phyloP scores from a whole-genome alignment of 2,329 filamentous ascomycete genomes.

The Botryosphaeria agaves region DNA sequence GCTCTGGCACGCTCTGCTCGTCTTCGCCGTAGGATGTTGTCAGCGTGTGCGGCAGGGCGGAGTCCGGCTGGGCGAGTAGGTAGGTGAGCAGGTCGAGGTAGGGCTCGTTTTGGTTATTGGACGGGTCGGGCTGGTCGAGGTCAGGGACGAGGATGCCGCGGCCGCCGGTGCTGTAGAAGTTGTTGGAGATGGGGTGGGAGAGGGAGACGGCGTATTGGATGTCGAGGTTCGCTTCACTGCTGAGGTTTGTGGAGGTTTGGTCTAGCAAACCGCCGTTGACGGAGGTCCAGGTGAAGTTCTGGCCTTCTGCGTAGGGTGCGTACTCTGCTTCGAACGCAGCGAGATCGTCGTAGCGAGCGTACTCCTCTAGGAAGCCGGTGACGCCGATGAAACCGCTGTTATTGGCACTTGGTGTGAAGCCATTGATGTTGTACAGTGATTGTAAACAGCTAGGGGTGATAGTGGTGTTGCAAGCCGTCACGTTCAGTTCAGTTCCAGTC shows the following conservation, averaged over 20 bases:
- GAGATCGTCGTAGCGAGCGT: constrained; percentile 36
- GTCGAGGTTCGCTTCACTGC: constrained; percentile 45
- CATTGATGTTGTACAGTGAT: constrained; percentile 35
- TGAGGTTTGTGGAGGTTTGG: constrained; percentile 22
- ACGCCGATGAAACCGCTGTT: constrained; percentile 27
- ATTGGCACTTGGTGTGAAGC: constrained; percentile 28
- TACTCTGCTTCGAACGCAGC: constrained; percentile 37
- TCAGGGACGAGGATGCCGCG: constrained; percentile 34
- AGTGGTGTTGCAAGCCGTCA: constrained; percentile 29
- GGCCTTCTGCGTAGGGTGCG: constrained; percentile 30
- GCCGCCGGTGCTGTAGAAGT: constrained; percentile 43
- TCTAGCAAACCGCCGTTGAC: constrained; percentile 38
- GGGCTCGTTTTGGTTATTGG: constrained; percentile 45
- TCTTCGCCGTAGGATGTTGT: constrained; percentile 50
- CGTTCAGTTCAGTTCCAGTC: constrained; percentile 5
- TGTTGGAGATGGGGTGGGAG: constrained; percentile 35
- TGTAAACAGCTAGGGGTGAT: constrained; percentile 37
- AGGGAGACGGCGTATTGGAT: constrained; percentile 42
- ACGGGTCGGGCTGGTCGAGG: constrained; percentile 21
- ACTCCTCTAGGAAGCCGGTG: constrained; percentile 29
- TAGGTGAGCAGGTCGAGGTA: constrained; percentile 47
- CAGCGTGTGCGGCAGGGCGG: constrained; percentile 42
- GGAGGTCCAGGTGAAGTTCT: constrained; percentile 38
- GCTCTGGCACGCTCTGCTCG: constrained; percentile 43
- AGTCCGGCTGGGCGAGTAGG: constrained; percentile 33